Conservation (phyloP, 306 rosid genomes). For the Prunus mongolica region DNA sequence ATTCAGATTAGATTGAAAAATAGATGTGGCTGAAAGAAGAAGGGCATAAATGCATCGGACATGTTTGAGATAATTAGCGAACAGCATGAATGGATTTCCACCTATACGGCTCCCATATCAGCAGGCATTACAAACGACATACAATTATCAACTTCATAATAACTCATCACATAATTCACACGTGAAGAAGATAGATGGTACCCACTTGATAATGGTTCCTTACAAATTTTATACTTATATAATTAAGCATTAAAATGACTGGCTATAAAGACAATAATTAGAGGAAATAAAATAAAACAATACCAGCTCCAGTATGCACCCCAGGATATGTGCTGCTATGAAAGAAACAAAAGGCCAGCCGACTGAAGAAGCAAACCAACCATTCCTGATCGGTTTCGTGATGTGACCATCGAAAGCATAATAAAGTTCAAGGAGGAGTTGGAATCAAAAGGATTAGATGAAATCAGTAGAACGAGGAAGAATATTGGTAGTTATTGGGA, state of each 20-base stretch:
- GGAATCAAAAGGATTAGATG: not conserved
- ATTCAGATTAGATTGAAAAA: not conserved
- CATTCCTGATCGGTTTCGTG: not conserved
- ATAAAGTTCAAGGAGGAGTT: too few relatives aligned
- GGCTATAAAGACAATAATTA: constrained; percentile 6
- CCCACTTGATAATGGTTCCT: constrained; percentile 19
- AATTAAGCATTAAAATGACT: not conserved
- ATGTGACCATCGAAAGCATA: too few relatives aligned
- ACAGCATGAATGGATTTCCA: not conserved
- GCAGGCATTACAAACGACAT: constrained; percentile 6
- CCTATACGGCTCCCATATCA: constrained; percentile 10
- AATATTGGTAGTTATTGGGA: not conserved
- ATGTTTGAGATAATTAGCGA: not conserved
- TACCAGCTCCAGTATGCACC: constrained; percentile 7
- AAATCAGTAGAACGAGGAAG: not conserved
- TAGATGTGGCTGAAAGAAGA: constrained; percentile 7
- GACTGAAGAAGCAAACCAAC: not conserved
- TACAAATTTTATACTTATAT: not conserved
- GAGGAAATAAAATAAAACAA: not conserved
- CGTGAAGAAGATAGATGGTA: constrained; percentile 9
- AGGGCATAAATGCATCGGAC: constrained; percentile 5
- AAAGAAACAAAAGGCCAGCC: constrained; percentile 5
- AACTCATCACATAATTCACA: constrained; percentile 23
- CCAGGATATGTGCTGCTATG: too few relatives aligned
- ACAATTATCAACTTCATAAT: constrained; percentile 2